phyloP scores from a whole-genome alignment of 2,329 filamentous ascomycete genomes.

The Trichoderma sp. region DNA sequence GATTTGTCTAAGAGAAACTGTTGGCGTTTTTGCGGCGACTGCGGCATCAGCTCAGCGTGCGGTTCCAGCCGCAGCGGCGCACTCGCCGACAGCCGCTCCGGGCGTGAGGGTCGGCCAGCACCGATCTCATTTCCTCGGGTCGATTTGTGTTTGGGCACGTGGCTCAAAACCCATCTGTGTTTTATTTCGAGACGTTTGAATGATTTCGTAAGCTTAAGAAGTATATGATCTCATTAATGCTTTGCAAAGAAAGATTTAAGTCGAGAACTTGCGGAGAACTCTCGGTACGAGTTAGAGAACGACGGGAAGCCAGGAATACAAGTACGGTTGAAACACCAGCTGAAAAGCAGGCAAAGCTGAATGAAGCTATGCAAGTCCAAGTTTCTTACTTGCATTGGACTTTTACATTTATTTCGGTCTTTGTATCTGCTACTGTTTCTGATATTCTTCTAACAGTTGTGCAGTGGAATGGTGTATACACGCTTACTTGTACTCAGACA shows the following conservation, averaged over 20 bases:
- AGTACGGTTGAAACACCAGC: not conserved
- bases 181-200: not conserved
- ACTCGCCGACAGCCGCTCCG: not conserved
- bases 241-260: not conserved
- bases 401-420: too few species aligned
- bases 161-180: not conserved
- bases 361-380: too few species aligned
- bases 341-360: too few species aligned
- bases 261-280: not conserved
- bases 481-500: too few species aligned
- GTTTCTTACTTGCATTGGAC: too few species aligned
- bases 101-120: not conserved
- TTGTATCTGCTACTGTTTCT: too few species aligned
- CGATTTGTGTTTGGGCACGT: slow-evolving; percentile 9
- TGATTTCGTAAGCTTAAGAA: not conserved
- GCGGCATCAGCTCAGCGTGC: slow-evolving; percentile 15
- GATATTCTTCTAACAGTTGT: too few species aligned
- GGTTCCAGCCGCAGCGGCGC: not conserved
- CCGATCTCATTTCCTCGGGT: slow-evolving; percentile 9
- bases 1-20: not conserved
- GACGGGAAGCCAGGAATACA: not conserved
- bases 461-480: too few species aligned
- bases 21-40: slow-evolving; percentile 8
- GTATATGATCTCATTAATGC: not conserved
- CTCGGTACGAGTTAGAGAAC: not conserved